These are phyloP conservation scores for Uronychia binucleata DNA, from an alignment of 73 alveolate species.

Conservation along the genomic window DNA sequence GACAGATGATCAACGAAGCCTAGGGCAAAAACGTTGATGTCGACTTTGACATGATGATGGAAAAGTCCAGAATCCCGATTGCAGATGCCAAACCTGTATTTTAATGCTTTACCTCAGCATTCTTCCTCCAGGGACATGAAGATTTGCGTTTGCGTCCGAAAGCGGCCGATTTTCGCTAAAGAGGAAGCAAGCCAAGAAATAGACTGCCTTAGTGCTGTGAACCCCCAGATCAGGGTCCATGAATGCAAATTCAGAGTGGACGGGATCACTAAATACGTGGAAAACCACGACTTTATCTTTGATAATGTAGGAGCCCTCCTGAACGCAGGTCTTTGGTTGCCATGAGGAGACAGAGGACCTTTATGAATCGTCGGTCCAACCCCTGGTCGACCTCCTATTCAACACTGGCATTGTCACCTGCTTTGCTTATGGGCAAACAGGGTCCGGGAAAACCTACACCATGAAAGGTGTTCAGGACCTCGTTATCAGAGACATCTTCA, in stretches of 20 bases:
- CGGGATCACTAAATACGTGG: slow-evolving; percentile 97
- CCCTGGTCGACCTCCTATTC: slow-evolving; percentile 73
- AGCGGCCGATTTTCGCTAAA: slow-evolving; percentile 91
- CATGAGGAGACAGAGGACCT: slow-evolving; percentile 81
- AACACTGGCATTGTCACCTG: slow-evolving; percentile 91
- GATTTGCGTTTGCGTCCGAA: slow-evolving; percentile 95
- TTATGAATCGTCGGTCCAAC: slow-evolving; percentile 77
- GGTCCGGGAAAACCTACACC: slow-evolving; percentile 97
- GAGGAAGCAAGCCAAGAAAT: slow-evolving; percentile 92
- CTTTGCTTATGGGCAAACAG: slow-evolving; percentile 98
- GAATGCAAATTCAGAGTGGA: slow-evolving; percentile 94
- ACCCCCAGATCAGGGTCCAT: slow-evolving; percentile 88
- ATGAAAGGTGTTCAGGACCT: slow-evolving; percentile 93
- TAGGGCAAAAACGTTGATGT: slow-evolving; percentile 79
- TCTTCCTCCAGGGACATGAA: slow-evolving; percentile 72
- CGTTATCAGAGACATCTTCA: slow-evolving; percentile 79
- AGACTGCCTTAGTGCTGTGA: slow-evolving; percentile 90
- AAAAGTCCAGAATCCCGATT: slow-evolving; percentile 42
- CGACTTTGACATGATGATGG: slow-evolving; percentile 82
- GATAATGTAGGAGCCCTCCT: slow-evolving; percentile 69
- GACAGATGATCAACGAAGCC: slow-evolving; percentile 69
- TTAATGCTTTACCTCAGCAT: slow-evolving; percentile 24
- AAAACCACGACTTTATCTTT: slow-evolving; percentile 86
- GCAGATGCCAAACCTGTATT: slow-evolving; percentile 41
- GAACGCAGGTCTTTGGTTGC: slow-evolving; percentile 54